Evolutionary conservation across 345 rosid species (phyloP).

Genomic region (Physaria fendleri): DNA sequence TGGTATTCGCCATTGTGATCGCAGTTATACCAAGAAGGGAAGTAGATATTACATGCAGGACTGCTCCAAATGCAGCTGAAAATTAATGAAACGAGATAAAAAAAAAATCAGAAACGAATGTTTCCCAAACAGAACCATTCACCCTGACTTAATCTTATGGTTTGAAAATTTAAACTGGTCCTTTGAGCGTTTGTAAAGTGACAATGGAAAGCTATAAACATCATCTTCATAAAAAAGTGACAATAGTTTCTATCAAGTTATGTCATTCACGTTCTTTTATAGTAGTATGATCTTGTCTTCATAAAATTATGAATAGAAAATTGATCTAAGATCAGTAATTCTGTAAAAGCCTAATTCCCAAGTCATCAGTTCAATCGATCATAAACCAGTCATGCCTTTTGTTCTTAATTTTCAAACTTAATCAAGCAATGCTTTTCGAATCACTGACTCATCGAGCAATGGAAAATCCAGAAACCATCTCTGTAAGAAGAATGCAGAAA

Average conservation of each 20-base stretch:
- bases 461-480: neutral
- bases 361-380: neutral
- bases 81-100: neutral
- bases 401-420: neutral
- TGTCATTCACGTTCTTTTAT: too few species aligned
- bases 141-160: neutral
- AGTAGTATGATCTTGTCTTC: too few species aligned
- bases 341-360: neutral
- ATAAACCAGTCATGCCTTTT: too few species aligned
- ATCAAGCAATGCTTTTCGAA: constrained; percentile 9
- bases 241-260: neutral
- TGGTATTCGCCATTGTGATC: constrained; percentile 90
- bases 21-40: constrained; percentile 94
- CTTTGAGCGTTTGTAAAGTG: too few species aligned
- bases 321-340: neutral
- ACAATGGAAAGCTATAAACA: neutral
- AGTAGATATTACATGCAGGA: constrained; percentile 91
- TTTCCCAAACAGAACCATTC: neutral
- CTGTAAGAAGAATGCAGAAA: constrained; percentile 12
- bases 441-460: neutral
- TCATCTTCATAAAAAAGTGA: neutral
- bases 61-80: constrained; percentile 97
- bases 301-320: neutral
- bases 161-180: neutral
- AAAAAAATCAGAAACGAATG: neutral